Evolutionary conservation across 208 protist genomes (phyloP).

Genomic region (Trypanosoma vivax): DNA sequence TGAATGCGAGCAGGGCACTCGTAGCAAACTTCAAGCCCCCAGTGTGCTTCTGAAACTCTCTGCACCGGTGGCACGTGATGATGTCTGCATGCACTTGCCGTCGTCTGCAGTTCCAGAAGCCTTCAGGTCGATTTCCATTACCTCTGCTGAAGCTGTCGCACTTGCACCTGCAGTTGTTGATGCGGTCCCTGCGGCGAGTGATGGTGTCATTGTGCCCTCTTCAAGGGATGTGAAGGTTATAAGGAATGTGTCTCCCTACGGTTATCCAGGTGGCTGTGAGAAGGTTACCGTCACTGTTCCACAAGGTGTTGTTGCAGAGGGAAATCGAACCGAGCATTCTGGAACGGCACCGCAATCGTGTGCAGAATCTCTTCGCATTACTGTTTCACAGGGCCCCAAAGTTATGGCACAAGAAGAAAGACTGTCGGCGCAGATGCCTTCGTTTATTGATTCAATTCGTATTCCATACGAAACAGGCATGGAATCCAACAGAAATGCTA

Average conservation of each 20-base stretch:
- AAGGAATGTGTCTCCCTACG: not conserved
- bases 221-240: constrained; percentile 12
- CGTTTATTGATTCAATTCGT: not conserved
- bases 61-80: not conserved
- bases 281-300: not conserved
- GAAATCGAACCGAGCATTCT: no score
- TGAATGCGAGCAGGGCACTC: no score
- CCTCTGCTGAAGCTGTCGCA: constrained; percentile 12
- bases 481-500: no score
- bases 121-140: constrained; percentile 12
- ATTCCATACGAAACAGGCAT: no score
- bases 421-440: not conserved
- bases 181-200: not conserved
- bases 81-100: not conserved
- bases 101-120: not conserved
- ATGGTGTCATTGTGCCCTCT: constrained; percentile 19
- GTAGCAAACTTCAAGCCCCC: constrained; percentile 2
- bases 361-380: constrained; percentile 6
- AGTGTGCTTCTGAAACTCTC: constrained; percentile 6
- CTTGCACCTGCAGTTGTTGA: constrained; percentile 3
- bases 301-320: no score
- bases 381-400: constrained; percentile 8
- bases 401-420: not conserved
- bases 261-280: not conserved
- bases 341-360: no score